Conservation (phyloP, 768 basidiomycete species). For the Boletus coccyginus region DNA sequence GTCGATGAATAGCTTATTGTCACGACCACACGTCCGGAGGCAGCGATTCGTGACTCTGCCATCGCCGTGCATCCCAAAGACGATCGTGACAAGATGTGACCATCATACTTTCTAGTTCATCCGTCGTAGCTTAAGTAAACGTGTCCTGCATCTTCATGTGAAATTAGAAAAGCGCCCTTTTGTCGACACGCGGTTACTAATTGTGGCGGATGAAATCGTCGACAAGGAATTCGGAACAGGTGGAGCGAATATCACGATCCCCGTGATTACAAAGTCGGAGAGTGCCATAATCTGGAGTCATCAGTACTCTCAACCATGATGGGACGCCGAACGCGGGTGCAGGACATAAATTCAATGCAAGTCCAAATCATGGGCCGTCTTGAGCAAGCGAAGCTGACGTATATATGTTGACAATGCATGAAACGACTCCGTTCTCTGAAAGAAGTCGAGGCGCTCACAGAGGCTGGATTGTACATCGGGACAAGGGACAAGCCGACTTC, state of each 20-base stretch:
- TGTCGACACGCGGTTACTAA: slow-evolving; percentile 71
- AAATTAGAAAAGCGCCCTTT: slow-evolving; percentile 92
- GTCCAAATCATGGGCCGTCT: slow-evolving; percentile 6
- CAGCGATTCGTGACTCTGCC: slow-evolving; percentile 97
- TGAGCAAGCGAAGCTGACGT: not conserved
- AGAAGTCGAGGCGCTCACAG: slow-evolving; percentile 79
- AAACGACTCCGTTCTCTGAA: slow-evolving; percentile 62
- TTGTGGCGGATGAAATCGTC: slow-evolving; percentile 82
- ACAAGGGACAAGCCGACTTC: slow-evolving; percentile 85
- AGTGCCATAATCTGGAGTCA: slow-evolving; percentile 82
- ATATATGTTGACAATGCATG: slow-evolving; percentile 63
- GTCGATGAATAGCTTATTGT: slow-evolving; percentile 87
- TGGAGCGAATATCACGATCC: slow-evolving; percentile 97
- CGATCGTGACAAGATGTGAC: slow-evolving; percentile 70
- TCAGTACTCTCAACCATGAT: slow-evolving; percentile 95
- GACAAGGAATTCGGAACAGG: slow-evolving; percentile 98
- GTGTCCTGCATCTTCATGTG: slow-evolving; percentile 78
- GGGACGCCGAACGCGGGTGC: slow-evolving; percentile 93
- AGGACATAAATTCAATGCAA: slow-evolving; percentile 70
- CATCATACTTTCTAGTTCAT: not conserved
- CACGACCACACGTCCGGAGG: slow-evolving; percentile 97
- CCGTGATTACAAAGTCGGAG: slow-evolving; percentile 94
- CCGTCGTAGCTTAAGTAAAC: not conserved
- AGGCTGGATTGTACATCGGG: slow-evolving; percentile 81
- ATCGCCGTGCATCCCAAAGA: slow-evolving; percentile 97